Conservation (phyloP, 805 yeast species). For the Kuraishia hungarica region DNA sequence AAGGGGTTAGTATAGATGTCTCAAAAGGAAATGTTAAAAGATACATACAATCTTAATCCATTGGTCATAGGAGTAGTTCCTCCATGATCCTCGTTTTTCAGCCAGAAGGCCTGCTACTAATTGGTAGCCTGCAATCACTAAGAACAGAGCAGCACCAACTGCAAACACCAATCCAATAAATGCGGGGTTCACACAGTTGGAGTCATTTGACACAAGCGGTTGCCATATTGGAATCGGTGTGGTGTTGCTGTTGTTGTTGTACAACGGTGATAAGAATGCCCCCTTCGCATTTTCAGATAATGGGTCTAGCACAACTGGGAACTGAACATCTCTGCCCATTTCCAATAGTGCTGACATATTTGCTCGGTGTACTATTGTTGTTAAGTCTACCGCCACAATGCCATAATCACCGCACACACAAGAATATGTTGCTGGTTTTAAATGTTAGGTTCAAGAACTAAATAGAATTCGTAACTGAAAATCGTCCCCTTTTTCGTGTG, state of each 20-base stretch:
- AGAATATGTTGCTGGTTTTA: too few species aligned
- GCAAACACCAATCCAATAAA: slow-evolving; percentile 16
- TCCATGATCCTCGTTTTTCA: slow-evolving; percentile 3
- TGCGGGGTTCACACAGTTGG: slow-evolving; percentile 22
- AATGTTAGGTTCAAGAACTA: too few species aligned
- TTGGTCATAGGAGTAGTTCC: background rate
- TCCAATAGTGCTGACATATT: background rate
- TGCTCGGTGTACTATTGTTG: too few species aligned
- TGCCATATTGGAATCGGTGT: slow-evolving; percentile 5
- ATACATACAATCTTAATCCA: slow-evolving; percentile 5
- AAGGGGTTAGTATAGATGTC: slow-evolving; percentile 6
- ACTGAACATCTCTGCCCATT: background rate
- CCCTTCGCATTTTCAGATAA: background rate
- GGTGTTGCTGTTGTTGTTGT: background rate
- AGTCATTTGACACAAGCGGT: slow-evolving; percentile 14
- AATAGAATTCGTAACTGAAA: background rate
- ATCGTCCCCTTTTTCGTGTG: background rate
- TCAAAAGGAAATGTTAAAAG: slow-evolving; percentile 1
- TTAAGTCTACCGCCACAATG: too few species aligned
- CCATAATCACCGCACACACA: too few species aligned
- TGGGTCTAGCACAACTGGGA: background rate
- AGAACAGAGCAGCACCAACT: slow-evolving; percentile 6
- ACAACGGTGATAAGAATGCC: background rate
- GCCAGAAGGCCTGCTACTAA: slow-evolving; percentile 5
- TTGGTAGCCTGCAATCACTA: slow-evolving; percentile 14